Evolutionary conservation across 345 rosid genomes (phyloP), one percentile per base, ranked within the genome.

Genomic region (Moricandia moricandioides): DNA sequence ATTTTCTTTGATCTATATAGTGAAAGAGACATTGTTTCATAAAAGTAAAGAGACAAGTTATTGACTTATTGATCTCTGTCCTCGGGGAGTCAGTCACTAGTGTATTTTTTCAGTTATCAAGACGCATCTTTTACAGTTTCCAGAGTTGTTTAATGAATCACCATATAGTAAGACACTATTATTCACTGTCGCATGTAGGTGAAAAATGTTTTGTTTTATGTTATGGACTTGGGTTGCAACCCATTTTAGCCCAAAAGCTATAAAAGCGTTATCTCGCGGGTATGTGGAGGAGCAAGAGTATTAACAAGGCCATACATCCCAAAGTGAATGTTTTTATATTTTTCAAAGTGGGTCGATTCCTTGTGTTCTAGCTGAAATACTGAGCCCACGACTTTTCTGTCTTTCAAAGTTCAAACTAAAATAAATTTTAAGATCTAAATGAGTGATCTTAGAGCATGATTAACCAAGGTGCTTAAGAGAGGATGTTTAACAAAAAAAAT

Each of bases 21-120:
- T 55, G 40, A 43, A 63, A 69, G 60, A 55, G 35, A 62, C 75
- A 54, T 7, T 29, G 16, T 11, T 30, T 62, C 70, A 30, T 51
- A 43, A 62, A 58, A 26, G 7, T 66, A 43, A 58, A 75, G 45
- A 49, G 33, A 49, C 10, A 51, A 26, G 10, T 35, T 57, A 16
- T 14, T 49, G 55, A 49, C 55, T 47, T 47, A 69, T 69, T 69
- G 37, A 34, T 67, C 21, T 65, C 24, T 65, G 39, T 34, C 8
- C 24, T 13, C 30, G 31, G 16, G 56, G 56, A 40, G 43, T 45
- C 31, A 26, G 24, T 14, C 60, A 11, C 60, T 55, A 0, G 33
- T 33, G 24, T 60, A 31, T 60, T 31, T 31, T 11, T 60, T 8
- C 12, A 33, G 17, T 16, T 4, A 33, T 33, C 27, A 60, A 8